Evolutionary conservation across 2,329 filamentous ascomycete species (phyloP).

Genomic region (Simplicillium aogashimaense): DNA sequence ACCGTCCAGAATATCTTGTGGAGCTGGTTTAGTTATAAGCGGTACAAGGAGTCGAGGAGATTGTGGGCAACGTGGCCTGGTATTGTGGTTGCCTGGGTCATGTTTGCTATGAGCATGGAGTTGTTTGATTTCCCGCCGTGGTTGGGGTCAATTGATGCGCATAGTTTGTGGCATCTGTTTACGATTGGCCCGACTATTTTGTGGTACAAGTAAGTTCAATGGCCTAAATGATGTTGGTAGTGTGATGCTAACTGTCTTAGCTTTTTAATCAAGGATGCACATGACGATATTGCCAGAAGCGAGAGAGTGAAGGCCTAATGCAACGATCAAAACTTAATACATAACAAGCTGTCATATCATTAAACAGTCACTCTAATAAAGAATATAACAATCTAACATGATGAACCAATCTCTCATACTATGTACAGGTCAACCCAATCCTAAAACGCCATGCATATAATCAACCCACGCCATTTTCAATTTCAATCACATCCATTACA

Average conservation of each 20-base stretch:
- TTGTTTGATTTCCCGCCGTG: slow-evolving; percentile 87
- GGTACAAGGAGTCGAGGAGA: slow-evolving; percentile 61
- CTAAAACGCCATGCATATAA: not conserved
- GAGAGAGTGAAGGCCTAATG: slow-evolving; percentile 60
- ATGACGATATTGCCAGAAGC: slow-evolving; percentile 64
- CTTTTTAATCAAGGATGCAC: slow-evolving; percentile 77
- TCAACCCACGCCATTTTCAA: not conserved
- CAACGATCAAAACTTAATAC: not conserved
- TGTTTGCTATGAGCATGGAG: slow-evolving; percentile 91
- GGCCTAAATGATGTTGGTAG: not conserved
- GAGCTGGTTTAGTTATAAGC: slow-evolving; percentile 70
- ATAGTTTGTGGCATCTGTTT: slow-evolving; percentile 91
- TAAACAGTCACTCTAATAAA: not conserved
- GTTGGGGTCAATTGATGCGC: slow-evolving; percentile 76
- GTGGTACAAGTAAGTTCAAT: slow-evolving; percentile 82
- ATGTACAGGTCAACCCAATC: slow-evolving; percentile 1
- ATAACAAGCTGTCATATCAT: not conserved
- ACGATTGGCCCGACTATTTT: slow-evolving; percentile 80
- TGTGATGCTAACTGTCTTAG: slow-evolving; percentile 30
- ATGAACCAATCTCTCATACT: slow-evolving; percentile 4
- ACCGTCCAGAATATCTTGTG: slow-evolving; percentile 74
- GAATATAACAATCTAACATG: not conserved
- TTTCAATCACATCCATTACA: not conserved
- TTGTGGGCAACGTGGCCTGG: slow-evolving; percentile 85
- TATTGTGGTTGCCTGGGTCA: slow-evolving; percentile 83